Conservation (phyloP, 2,329 filamentous ascomycete genomes). For the Metarhizium album region DNA sequence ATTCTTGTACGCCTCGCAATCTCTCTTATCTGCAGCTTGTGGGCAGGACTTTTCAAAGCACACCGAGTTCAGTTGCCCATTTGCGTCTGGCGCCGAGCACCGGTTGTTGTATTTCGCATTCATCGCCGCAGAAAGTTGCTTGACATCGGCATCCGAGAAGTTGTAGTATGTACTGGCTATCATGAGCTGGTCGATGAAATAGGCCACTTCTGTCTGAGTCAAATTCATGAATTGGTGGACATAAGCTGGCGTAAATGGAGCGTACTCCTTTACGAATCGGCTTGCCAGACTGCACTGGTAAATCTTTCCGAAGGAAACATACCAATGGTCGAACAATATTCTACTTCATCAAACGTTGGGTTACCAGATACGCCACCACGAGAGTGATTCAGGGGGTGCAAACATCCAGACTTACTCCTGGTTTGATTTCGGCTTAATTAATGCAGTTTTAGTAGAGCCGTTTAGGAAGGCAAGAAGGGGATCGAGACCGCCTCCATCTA, state of each 20-base stretch:
- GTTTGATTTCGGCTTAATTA: conserved; percentile 16
- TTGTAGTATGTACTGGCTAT: conserved; percentile 15
- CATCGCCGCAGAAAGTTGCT: conserved; percentile 13
- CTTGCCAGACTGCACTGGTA: conserved; percentile 16
- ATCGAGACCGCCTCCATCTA: conserved; percentile 18
- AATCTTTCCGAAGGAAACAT: conserved; percentile 16
- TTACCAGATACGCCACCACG: background rate
- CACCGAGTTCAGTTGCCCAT: conserved; percentile 16
- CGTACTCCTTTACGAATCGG: conserved; percentile 11
- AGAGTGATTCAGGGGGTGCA: background rate
- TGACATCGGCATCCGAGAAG: conserved; percentile 17
- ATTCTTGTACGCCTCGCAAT: conserved; percentile 17
- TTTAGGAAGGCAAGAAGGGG: conserved; percentile 17
- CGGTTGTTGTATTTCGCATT: conserved; percentile 19
- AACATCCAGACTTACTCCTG: conserved; percentile 14
- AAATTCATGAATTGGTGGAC: conserved; percentile 24
- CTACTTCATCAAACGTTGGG: conserved; percentile 5
- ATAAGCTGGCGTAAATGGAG: conserved; percentile 15
- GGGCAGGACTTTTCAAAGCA: conserved; percentile 18
- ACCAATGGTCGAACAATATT: conserved; percentile 20
- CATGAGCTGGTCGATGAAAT: conserved; percentile 21
- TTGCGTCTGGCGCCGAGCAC: conserved; percentile 14
- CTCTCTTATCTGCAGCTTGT: conserved; percentile 13
- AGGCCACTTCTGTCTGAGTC: conserved; percentile 16
- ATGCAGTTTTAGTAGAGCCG: conserved; percentile 11